Percentiles rank a stretch among this genome's conserved stretches.
Evolutionary conservation across 495 filamentous ascomycete genomes (phyloP).

Genomic region (Penicillium manginii): DNA sequence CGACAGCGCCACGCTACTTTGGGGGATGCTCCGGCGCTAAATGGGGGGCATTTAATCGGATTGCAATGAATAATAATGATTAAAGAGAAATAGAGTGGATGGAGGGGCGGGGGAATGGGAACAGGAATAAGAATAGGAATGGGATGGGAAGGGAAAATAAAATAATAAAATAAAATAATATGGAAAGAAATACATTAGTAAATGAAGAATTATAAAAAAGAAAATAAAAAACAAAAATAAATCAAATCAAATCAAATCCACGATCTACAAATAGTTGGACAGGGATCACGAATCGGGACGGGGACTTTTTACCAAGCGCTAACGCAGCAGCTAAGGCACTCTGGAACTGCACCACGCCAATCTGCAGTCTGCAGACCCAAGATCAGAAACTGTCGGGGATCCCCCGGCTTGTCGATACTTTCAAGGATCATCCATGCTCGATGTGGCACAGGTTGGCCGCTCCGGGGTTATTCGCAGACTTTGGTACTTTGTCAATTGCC

Average conservation of each 20-base stretch:
- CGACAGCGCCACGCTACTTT: slow-evolving; percentile 24
- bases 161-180: not conserved
- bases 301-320: slow-evolving; percentile 2
- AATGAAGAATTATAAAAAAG: slow-evolving; percentile 18
- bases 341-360: slow-evolving; percentile 14
- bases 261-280: slow-evolving; percentile 26
- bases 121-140: not conserved
- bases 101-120: not conserved
- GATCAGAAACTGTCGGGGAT: slow-evolving; percentile 22
- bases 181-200: not conserved
- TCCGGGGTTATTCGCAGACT: slow-evolving; percentile 3
- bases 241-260: slow-evolving; percentile 9
- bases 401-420: slow-evolving; percentile 30
- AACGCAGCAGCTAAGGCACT: slow-evolving; percentile 17
- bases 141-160: not conserved
- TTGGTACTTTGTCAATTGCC: slow-evolving; percentile 4
- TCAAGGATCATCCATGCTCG: slow-evolving; percentile 45
- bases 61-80: not conserved
- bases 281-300: slow-evolving; percentile 23
- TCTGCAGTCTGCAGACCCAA: slow-evolving; percentile 19
- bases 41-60: slow-evolving; percentile 10
- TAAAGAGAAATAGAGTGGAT: not conserved
- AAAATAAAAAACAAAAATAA: not conserved
- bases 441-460: slow-evolving; percentile 18
- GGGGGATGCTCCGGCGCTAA: slow-evolving; percentile 11